Evolutionary conservation across 2,329 filamentous ascomycete genomes (phyloP).

Genomic region (Sclerotinia nivalis): DNA sequence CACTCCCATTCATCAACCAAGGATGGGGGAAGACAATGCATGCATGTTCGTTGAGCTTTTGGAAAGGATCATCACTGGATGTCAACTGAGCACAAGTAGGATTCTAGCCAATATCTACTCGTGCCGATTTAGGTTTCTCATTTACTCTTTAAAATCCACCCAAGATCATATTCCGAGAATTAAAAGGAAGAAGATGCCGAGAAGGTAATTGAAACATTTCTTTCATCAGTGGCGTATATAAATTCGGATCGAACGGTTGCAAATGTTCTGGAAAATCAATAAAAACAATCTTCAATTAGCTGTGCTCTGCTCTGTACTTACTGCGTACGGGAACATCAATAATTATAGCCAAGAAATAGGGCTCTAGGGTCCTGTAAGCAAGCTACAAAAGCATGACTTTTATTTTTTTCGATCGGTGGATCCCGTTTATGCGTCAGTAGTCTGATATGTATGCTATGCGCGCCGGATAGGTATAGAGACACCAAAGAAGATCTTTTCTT

Average conservation of each 20-base stretch:
- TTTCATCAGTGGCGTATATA: constrained; percentile 2
- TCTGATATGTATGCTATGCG: background rate
- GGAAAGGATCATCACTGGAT: constrained; percentile 19
- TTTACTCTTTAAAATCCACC: background rate
- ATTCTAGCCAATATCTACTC: background rate
- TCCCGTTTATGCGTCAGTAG: constrained; percentile 13
- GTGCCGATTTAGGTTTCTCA: background rate
- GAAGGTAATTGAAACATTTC: background rate
- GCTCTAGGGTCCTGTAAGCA: constrained; percentile 5
- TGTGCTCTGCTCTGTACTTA: background rate
- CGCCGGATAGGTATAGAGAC: constrained; percentile 19
- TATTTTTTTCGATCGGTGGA: constrained; percentile 16
- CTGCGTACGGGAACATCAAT: background rate
- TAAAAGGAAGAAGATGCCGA: constrained; percentile 12
- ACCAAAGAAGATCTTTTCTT: background rate
- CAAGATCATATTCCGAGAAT: background rate
- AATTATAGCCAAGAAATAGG: background rate
- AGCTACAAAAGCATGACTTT: constrained; percentile 15
- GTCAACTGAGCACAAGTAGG: constrained; percentile 5
- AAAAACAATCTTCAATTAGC: constrained; percentile 8
- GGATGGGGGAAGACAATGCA: background rate
- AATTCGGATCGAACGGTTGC: background rate
- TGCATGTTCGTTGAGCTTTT: background rate
- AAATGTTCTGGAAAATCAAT: background rate
- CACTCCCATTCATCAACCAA: constrained; percentile 6